phyloP scores from a whole-genome alignment of 495 filamentous ascomycete species.

The Penicillium atrosanguineum region DNA sequence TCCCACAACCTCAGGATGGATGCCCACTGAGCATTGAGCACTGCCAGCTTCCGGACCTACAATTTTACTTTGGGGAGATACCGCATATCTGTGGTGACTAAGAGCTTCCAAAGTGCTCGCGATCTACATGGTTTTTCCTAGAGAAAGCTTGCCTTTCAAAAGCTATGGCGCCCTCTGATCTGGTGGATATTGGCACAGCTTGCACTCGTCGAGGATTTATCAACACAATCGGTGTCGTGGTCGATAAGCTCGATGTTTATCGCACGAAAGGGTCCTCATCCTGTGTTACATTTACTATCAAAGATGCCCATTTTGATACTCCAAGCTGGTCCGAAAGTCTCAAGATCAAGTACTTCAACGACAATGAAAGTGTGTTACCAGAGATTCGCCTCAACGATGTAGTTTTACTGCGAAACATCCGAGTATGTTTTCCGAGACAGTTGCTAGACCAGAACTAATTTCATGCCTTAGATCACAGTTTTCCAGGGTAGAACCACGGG shows the following conservation, averaged over 20 bases:
- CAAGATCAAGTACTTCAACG: constrained; percentile 51
- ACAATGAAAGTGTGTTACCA: constrained; percentile 36
- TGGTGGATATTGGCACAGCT: constrained; percentile 39
- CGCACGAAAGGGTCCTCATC: constrained; percentile 31
- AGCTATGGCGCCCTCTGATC: constrained; percentile 20
- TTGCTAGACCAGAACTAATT: background rate
- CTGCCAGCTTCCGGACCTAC: background rate
- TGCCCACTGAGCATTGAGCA: background rate
- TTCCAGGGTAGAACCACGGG: constrained; percentile 24
- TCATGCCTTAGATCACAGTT: constrained; percentile 20
- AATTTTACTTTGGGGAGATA: background rate
- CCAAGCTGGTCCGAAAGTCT: constrained; percentile 38
- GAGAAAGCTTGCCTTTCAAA: background rate
- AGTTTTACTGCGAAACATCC: constrained; percentile 41
- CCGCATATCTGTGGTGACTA: background rate
- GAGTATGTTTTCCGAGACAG: constrained; percentile 26
- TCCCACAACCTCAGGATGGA: constrained; percentile 3
- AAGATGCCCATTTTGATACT: constrained; percentile 37
- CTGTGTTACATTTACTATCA: constrained; percentile 50
- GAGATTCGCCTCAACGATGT: constrained; percentile 43
- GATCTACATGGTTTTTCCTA: background rate
- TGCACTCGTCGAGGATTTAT: constrained; percentile 23
- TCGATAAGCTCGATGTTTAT: constrained; percentile 36
- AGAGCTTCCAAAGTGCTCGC: background rate
- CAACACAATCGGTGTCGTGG: constrained; percentile 49